phyloP scores from a whole-genome alignment of 257 asterid genomes.

The Solanum appendiculatum region DNA sequence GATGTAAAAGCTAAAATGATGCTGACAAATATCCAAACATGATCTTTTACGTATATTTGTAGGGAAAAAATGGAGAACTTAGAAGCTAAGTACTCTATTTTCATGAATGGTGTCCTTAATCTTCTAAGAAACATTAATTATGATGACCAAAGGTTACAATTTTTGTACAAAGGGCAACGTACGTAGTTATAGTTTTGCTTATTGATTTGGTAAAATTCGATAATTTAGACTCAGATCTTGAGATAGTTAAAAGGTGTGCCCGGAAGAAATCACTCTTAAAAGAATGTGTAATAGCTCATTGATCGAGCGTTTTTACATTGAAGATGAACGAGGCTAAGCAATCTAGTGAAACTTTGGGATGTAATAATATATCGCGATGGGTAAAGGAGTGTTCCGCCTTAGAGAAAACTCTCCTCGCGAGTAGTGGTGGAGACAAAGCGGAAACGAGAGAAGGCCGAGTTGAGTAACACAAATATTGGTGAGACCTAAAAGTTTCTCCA shows the following conservation, averaged over 20 bases:
- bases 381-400: neutral
- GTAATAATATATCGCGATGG: neutral
- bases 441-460: neutral
- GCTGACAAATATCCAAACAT: neutral
- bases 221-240: neutral
- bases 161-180: neutral
- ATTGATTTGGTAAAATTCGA: neutral
- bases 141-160: neutral
- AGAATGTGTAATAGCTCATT: too few relatives aligned
- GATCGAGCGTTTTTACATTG: too few relatives aligned
- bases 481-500: neutral
- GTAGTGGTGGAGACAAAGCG: neutral
- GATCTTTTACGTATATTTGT: neutral
- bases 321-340: neutral
- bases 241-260: neutral
- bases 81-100: conserved; percentile 1
- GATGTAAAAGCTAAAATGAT: neutral
- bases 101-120: neutral
- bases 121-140: neutral
- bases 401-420: neutral
- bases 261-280: too few relatives aligned
- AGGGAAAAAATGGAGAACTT: neutral
- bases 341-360: rapidly evolving
- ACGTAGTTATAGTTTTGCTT: neutral
- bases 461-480: neutral